Base-by-base conservation (phyloP, 148 eudicot species). In the Tetragonia tetragonoides region DNA sequence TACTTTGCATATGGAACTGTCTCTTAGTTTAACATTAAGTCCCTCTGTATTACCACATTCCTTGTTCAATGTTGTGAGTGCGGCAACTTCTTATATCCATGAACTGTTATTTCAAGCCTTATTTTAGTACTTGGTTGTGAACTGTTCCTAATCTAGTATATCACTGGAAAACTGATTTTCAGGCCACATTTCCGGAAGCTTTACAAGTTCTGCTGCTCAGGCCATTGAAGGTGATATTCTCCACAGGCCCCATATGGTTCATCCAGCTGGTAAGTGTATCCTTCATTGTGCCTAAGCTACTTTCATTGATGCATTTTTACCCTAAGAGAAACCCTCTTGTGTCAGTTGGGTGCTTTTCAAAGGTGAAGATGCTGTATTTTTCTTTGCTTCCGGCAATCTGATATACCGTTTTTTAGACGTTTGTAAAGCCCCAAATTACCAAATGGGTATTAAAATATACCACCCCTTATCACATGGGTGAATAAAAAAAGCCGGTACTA, bases 211-310 rank as follows among this genome's bases (percentile, higher is more conserved):
- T 21, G 7, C 51, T 67, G 18, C 44, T 53, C 63, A 37, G 38
- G 49, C 40, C 53, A 21, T 49, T 47, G 61, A 34, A 75, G 49
- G 20, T 38, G 51, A 66, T 53, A 28, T 54, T 37, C 10, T 18
- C 24, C 9, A 66, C 63, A 38, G 15, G 47, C 37, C n/a, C 37
- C 42, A n/a, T 6, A 49, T 59, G 47, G 63, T 76, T 53, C 64
- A 49, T 47, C 64, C 63, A n/a, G 6, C 47, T 66, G 47, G 49
- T 73, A 73, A 37, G 75, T 54, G 41, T 59, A 65, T 18, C 15
- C 15, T 57, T 39, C 34, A 37, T n/a, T 51, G 21, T 24, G 6
- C 38, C 40, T 70, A 10, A 2, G 51, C 38, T 66, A 20, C 49
- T 63, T 34, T 44, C 44, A 9, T 28, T 20, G 57, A 39, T 60